Percentiles rank a stretch among this genome's conserved stretches.
phyloP scores from a whole-genome alignment of 768 basidiomycete genomes.

The Xerocomellus dryophilus region DNA sequence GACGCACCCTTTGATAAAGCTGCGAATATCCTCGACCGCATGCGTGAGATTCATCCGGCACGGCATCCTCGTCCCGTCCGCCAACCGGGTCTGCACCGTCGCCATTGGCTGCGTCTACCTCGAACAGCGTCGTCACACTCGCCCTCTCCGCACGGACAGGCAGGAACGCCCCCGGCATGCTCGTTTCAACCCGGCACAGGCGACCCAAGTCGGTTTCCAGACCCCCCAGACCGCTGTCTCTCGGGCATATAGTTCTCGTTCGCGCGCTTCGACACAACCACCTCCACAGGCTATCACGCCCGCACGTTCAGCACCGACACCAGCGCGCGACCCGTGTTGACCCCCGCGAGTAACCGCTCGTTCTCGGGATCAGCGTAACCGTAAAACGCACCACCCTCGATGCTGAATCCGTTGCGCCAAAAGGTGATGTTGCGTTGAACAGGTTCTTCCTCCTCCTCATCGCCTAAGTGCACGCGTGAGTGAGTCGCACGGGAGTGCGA shows the following conservation, averaged over 20 bases:
- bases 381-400: constrained; percentile 86
- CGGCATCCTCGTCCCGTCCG: constrained; percentile 84
- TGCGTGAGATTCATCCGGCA: constrained; percentile 89
- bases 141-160: constrained; percentile 27
- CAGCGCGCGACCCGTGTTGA: constrained; percentile 81
- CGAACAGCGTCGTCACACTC: constrained; percentile 55
- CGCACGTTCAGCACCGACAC: constrained; percentile 69
- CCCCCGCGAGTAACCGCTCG: constrained; percentile 63
- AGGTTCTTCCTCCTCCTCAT: constrained; percentile 49
- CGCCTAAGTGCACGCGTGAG: background rate
- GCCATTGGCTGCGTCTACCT: constrained; percentile 82
- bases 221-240: constrained; percentile 60
- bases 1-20: constrained; percentile 87
- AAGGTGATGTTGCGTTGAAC: constrained; percentile 78
- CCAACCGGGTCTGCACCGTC: constrained; percentile 84
- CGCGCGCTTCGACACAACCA: constrained; percentile 69
- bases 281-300: constrained; percentile 78
- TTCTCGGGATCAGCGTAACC: constrained; percentile 79
- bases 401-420: constrained; percentile 90
- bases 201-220: constrained; percentile 80
- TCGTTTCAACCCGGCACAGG: constrained; percentile 49
- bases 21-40: constrained; percentile 79
- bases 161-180: constrained; percentile 66
- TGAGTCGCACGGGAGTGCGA: background rate
- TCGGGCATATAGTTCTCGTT: constrained; percentile 70